These are phyloP conservation scores for Penicillium sp. DNA, from an alignment of 2,329 filamentous ascomycete species.

Conservation along the genomic window DNA sequence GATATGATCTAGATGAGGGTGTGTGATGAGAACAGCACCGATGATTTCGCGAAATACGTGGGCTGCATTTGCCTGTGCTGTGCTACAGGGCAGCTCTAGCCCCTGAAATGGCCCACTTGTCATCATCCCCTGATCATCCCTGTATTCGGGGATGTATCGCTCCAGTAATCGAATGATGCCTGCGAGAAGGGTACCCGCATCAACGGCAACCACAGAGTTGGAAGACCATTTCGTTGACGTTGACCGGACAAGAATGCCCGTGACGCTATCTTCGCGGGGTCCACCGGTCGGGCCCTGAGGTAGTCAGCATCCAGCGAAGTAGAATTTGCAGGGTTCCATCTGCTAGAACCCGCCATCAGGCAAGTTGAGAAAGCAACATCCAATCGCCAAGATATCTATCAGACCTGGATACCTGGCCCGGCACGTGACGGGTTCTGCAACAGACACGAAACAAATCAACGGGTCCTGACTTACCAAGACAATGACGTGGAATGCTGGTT, in stretches of 20 bases:
- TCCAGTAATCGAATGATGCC: constrained; percentile 74
- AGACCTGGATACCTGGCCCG: constrained; percentile 3
- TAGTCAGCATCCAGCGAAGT: constrained; percentile 23
- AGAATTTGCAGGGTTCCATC: constrained; percentile 3
- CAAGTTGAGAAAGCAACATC: background rate
- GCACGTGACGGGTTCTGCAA: constrained; percentile 2
- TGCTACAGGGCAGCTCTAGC: constrained; percentile 58
- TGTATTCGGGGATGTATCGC: constrained; percentile 20
- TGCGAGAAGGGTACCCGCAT: constrained; percentile 81
- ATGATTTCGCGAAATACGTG: constrained; percentile 71
- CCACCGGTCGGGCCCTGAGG: constrained; percentile 76
- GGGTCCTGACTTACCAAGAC: constrained; percentile 53
- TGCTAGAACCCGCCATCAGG: constrained; percentile 13
- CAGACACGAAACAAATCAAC: constrained; percentile 1
- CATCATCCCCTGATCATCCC: constrained; percentile 24
- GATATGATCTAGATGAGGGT: constrained; percentile 94
- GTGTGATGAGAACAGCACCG: constrained; percentile 83
- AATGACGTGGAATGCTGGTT: constrained; percentile 60
- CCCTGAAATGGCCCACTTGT: constrained; percentile 69
- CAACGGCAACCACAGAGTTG: constrained; percentile 79
- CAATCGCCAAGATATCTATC: background rate
- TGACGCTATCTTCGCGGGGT: constrained; percentile 80
- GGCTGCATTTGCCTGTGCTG: constrained; percentile 66
- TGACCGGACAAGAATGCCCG: constrained; percentile 79
- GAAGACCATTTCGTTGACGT: constrained; percentile 68